A percentile compares a stretch with the other conserved stretches of the same genome.
These are phyloP conservation scores for Lodderomyces pseudojiufengensis DNA, from an alignment of 1,139 yeast species.

Conservation along the genomic window DNA sequence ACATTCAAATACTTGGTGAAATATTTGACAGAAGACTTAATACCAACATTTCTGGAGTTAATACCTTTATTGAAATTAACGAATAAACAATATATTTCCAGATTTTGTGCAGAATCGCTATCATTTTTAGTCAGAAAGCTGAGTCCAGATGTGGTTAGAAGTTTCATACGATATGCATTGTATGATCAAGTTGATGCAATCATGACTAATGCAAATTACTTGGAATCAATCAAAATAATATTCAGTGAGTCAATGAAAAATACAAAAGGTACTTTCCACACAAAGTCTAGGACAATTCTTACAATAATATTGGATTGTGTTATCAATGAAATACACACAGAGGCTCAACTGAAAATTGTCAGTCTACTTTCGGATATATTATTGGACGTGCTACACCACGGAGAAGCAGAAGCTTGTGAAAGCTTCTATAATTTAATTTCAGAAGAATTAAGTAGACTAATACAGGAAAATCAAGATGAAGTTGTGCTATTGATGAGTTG, in stretches of 20 bases:
- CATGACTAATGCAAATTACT: constrained; percentile 39
- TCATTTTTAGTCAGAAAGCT: constrained; percentile 79
- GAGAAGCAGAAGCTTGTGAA: constrained; percentile 50
- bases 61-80: constrained; percentile 57
- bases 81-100: constrained; percentile 60
- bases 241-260: constrained; percentile 75
- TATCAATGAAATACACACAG: constrained; percentile 17
- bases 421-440: constrained; percentile 40
- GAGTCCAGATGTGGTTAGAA: constrained; percentile 42
- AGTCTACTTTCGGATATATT: constrained; percentile 58
- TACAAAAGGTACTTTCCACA: constrained; percentile 69
- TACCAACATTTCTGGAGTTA: constrained; percentile 64
- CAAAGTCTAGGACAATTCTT: constrained; percentile 56
- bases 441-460: constrained; percentile 17
- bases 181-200: constrained; percentile 35
- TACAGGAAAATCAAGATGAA: constrained; percentile 12
- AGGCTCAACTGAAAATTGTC: constrained; percentile 18
- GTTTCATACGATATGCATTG: constrained; percentile 50
- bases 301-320: constrained; percentile 40
- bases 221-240: constrained; percentile 56
- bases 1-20: constrained; percentile 81
- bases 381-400: constrained; percentile 60
- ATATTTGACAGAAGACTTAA: constrained; percentile 55
- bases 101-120: constrained; percentile 89
- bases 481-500: constrained; percentile 18